Base-by-base conservation (phyloP, 2,329 filamentous ascomycete species). In the Parasarocladium wereldwijsianum region DNA sequence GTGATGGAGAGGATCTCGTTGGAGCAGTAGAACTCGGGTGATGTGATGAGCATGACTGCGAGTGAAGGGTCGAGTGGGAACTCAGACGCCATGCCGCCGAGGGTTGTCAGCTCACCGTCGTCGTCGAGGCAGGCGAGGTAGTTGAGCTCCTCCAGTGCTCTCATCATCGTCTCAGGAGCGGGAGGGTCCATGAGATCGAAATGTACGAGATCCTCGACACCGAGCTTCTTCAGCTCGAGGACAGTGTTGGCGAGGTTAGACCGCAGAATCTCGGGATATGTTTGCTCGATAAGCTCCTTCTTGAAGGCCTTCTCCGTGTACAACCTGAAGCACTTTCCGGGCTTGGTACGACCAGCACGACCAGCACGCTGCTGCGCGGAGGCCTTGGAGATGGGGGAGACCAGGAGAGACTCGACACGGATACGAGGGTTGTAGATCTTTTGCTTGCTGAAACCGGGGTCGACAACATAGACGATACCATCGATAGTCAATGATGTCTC, bases 141-240 rank as follows among this genome's bases (percentile, higher is more conserved):
- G 56, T 98, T 98, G 33, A 98, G 73, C 58, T 98, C 90, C 54
- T 98, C 90, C 14, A 98, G 62, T 3, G 90, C 90, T 41, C 92
- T 76, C 87, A 98, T 98, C 55, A 98, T 76, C 8, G 92, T 98
- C 59, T 98, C 92, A 0, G 90, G 92, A 2, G 92, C 87, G 1
- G 90, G 90, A 15, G 90, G 90, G 44, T 98, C 90, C 87, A 98
- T 96, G 27, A 98, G 67, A 50, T 98, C 92, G 48, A 98, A 98
- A 57, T 98, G 90, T 8, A 98, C 90, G 29, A 98, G 64, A 54
- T 98, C 90, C 42, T 93, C 76, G 17, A 98, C 76, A 25, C 90
- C 90, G 22, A 98, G 76, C 60, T 98, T 96, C 67, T 96, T 96
- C 47, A 98, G 61, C 54, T 98, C 90, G 26, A 98, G 61, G 2